A percentile compares a stretch with the other conserved stretches of the same genome.
phyloP scores from a whole-genome alignment of 2,329 filamentous ascomycete species.

The Exophiala aquamarina region DNA sequence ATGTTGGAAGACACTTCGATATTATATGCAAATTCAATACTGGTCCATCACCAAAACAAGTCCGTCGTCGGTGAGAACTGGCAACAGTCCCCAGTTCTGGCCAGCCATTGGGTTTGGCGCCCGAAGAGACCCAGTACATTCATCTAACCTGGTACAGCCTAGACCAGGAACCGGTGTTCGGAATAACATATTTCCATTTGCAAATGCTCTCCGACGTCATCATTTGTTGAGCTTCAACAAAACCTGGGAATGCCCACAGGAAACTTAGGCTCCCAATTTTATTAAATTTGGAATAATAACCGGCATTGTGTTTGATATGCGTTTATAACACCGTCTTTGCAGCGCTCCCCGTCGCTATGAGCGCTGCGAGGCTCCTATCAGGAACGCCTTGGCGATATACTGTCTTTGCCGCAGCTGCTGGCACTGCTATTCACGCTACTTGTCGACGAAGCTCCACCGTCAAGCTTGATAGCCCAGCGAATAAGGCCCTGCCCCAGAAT shows the following conservation, averaged over 20 bases:
- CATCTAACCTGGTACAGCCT: neutral
- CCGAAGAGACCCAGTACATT: neutral
- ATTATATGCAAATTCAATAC: no score
- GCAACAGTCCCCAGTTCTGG: no score
- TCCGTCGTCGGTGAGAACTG: no score
- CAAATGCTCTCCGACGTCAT: neutral
- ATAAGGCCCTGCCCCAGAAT: constrained; percentile 12
- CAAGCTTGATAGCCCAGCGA: constrained; percentile 21
- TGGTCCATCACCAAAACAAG: no score
- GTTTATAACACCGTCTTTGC: constrained; percentile 14
- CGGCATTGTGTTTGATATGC: constrained; percentile 17
- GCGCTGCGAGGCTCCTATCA: constrained; percentile 25
- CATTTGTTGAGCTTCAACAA: neutral
- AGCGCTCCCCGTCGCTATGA: constrained; percentile 26
- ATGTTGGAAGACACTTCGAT: no score
- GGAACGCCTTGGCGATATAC: constrained; percentile 14
- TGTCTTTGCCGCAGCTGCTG: constrained; percentile 18
- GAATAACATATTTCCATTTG: neutral
- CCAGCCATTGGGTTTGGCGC: neutral
- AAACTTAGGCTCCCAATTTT: no score
- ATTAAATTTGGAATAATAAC: constrained; percentile 7
- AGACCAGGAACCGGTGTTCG: constrained; percentile 1
- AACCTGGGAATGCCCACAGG: neutral
- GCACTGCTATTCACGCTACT: constrained; percentile 17
- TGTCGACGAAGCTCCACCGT: constrained; percentile 5